Evolutionary conservation across 768 basidiomycete species (phyloP).

Genomic region (Tricholoma matsutake): DNA sequence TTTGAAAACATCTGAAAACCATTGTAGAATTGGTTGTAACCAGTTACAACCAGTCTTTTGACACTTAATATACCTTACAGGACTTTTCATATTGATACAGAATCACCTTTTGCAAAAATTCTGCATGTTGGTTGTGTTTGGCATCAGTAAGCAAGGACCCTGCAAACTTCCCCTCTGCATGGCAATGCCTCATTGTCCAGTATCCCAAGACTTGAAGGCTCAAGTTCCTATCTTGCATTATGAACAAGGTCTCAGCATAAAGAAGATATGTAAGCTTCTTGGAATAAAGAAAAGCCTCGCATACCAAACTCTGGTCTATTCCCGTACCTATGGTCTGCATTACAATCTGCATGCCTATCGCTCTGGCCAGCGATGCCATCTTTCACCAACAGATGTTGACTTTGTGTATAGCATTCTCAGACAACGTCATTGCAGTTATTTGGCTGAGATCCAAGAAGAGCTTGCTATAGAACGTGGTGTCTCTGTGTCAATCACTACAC

Average conservation of each 20-base stretch:
- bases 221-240: conserved; percentile 14
- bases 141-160: neutral
- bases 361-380: neutral
- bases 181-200: neutral
- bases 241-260: conserved; percentile 9
- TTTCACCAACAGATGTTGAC: neutral
- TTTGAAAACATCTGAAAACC: too few relatives aligned
- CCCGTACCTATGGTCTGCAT: neutral
- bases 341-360: neutral
- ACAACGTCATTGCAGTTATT: too few relatives aligned
- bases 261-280: conserved; percentile 17
- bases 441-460: too few relatives aligned
- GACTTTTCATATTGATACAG: neutral
- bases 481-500: neutral
- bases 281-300: conserved; percentile 15
- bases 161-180: neutral
- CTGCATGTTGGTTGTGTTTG: neutral
- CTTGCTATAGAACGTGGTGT: neutral
- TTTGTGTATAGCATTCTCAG: neutral
- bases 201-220: conserved; percentile 13
- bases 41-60: too few relatives aligned
- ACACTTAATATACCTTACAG: too few relatives aligned
- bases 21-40: too few relatives aligned
- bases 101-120: neutral
- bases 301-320: neutral